Evolutionary conservation across 2,329 filamentous ascomycete genomes (phyloP).

Genomic region (Talaromyces sp.): DNA sequence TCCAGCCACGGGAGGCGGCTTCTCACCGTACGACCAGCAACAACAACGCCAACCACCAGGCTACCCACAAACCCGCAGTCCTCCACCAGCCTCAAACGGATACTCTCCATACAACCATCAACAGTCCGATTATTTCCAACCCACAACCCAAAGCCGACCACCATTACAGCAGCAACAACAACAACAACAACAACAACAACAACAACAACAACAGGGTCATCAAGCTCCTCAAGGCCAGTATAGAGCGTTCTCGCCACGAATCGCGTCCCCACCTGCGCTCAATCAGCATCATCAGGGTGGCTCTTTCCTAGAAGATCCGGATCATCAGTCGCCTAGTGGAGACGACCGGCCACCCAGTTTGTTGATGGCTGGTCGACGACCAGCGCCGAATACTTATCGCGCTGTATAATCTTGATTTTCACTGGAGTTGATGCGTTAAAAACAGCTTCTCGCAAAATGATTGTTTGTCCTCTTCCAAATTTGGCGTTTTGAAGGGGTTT

Average conservation of each 20-base stretch:
- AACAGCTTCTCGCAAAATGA: no score
- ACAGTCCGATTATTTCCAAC: neutral
- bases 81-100: constrained; percentile 6
- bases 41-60: constrained; percentile 8
- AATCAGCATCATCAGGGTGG: neutral
- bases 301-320: constrained; percentile 7
- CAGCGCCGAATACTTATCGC: constrained; percentile 33
- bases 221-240: constrained; percentile 1
- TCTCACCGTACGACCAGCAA: constrained; percentile 11
- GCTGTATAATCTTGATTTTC: constrained; percentile 26
- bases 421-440: no score
- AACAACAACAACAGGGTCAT: neutral
- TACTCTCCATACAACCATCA: constrained; percentile 9
- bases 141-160: constrained; percentile 2
- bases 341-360: constrained; percentile 38
- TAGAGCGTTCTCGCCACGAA: constrained; percentile 9
- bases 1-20: constrained; percentile 14
- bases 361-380: constrained; percentile 38
- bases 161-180: neutral
- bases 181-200: neutral
- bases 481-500: neutral
- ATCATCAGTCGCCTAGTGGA: neutral
- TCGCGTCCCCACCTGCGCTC: neutral
- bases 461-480: neutral
- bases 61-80: constrained; percentile 3